Evolutionary conservation across 2,329 filamentous ascomycete species (phyloP).

Genomic region (Immersiporthe knoxdaviesiana): DNA sequence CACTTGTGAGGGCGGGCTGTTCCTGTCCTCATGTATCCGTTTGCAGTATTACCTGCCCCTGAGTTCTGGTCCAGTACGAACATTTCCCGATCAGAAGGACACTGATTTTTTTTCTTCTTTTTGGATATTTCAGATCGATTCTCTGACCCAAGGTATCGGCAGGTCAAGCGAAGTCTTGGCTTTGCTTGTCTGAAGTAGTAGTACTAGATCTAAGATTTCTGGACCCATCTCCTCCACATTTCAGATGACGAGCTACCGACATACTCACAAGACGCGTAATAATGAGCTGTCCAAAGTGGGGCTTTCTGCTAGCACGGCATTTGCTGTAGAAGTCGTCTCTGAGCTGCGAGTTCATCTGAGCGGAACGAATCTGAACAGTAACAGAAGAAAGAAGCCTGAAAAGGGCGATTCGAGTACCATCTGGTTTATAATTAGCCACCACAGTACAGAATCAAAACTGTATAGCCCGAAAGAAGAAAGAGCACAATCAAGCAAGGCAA

Average conservation of each 20-base stretch:
- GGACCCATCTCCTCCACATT: neutral
- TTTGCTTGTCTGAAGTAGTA: neutral
- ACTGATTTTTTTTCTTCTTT: too few species aligned
- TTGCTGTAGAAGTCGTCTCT: too few species aligned
- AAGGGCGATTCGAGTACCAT: too few species aligned
- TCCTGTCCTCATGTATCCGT: neutral
- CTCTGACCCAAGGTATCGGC: neutral
- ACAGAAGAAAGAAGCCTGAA: too few species aligned
- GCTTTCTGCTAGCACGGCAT: conserved; percentile 23
- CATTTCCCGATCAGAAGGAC: neutral
- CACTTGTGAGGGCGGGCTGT: neutral
- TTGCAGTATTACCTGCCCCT: neutral
- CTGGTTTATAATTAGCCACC: too few species aligned
- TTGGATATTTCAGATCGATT: neutral
- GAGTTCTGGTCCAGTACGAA: neutral
- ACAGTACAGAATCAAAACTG: too few species aligned
- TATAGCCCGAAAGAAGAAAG: too few species aligned
- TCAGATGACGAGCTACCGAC: neutral
- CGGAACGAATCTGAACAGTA: too few species aligned
- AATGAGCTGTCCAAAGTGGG: neutral
- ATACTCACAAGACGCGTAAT: neutral
- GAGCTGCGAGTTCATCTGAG: too few species aligned
- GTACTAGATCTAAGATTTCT: neutral
- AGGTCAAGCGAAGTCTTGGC: neutral
- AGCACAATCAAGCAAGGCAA: too few species aligned